Conservation (phyloP, 352 stramenopile genomes). For the Globisporangium nagaii region DNA sequence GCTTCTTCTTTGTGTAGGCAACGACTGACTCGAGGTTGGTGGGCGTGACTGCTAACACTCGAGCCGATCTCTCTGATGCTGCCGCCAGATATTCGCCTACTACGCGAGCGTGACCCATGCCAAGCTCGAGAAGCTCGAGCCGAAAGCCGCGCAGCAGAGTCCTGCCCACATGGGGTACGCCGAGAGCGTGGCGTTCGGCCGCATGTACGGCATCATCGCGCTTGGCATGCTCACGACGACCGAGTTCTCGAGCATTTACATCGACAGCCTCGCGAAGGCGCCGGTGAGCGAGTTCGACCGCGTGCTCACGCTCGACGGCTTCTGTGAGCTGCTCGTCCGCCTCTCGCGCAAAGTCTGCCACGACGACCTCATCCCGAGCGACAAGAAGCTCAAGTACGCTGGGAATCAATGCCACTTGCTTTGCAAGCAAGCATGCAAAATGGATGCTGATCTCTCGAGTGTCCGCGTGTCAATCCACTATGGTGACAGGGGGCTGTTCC, state of each 20-base stretch:
- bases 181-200: conserved; percentile 59
- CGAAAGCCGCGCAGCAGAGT: conserved; percentile 38
- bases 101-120: conserved; percentile 42
- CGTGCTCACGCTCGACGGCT: conserved; percentile 53
- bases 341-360: conserved; percentile 42
- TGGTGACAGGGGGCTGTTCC: conserved; percentile 47
- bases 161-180: conserved; percentile 60
- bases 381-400: conserved; percentile 60
- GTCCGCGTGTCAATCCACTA: background rate
- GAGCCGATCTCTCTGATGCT: background rate
- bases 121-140: conserved; percentile 65
- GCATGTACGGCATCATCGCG: conserved; percentile 73
- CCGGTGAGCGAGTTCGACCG: conserved; percentile 51
- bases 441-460: background rate
- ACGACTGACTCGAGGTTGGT: background rate
- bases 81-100: conserved; percentile 56
- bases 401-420: background rate
- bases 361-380: conserved; percentile 23
- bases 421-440: background rate
- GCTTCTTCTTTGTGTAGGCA: background rate
- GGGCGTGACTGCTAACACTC: too few relatives aligned
- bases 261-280: conserved; percentile 61
- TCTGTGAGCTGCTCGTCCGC: conserved; percentile 63
- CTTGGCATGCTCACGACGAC: conserved; percentile 71
- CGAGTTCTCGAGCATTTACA: conserved; percentile 70